Base-by-base conservation (phyloP, 106 monocot genomes). In the Acanthochlamys bracteata region DNA sequence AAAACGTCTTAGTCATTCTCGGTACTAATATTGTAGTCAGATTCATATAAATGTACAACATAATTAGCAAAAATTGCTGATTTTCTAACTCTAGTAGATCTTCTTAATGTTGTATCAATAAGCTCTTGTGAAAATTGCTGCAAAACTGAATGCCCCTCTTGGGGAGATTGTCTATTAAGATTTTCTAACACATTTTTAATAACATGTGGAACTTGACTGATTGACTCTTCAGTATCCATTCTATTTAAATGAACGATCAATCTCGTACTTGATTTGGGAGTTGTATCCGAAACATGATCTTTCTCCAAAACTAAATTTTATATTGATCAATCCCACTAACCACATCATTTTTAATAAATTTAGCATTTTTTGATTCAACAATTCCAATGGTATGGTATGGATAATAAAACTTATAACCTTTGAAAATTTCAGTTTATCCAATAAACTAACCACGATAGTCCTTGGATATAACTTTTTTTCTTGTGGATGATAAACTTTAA, bases 351-450 rank as follows among this genome's bases (percentile, higher is more conserved):
- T 52, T 19, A 20, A 39, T 0, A n/a, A 66, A 66, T 20, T 33
- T 33, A 39, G 66, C 66, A 53, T 66, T 54, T 6, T 9, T 25
- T 4, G 53, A 10, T 39, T 66, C 66, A 10, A 66, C 3, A 39
- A 66, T 66, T 33, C 39, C 53, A 7, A 19, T 14, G n/a, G 24
- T 66, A 39, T 39, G 53, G 12, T 14, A 24, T 24, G 52, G 66
- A 53, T 25, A 53, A 39, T 66, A 54, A 66, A 54, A 66, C n/a
- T 39, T 54, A 39, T 39, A 66, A 7, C 33, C 53, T 16, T 53
- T 39, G 39, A 39, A 66, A 20, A n/a, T 53, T 39, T 66, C 17
- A 26, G 19, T 7, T 0, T 53, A 53, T 33, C 26, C 11, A 33
- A 66, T 66, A 43, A 66, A 66, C 0, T 53, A 66, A 0, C 53